Evolutionary conservation across 768 basidiomycete species (phyloP).

Genomic region (Hysterangium stoloniferum): DNA sequence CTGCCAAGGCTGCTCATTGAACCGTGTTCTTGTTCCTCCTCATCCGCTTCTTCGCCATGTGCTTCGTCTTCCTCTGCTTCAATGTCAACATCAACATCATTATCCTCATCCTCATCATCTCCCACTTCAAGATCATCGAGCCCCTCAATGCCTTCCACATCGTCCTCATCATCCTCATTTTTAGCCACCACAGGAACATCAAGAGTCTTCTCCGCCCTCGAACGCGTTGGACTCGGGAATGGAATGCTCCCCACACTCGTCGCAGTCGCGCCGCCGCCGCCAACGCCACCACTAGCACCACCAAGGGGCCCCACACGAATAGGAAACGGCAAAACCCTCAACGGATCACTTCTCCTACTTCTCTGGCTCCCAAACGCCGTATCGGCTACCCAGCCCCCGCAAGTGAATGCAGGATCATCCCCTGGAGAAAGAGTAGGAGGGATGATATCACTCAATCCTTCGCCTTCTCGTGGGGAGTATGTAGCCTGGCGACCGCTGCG

Average conservation of each 20-base stretch:
- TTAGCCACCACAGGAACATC: constrained; percentile 28
- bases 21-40: constrained; percentile 35
- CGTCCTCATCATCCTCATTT: constrained; percentile 20
- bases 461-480: not conserved
- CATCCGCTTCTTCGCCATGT: constrained; percentile 34
- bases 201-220: constrained; percentile 35
- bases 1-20: constrained; percentile 84
- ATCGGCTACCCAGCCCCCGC: not conserved
- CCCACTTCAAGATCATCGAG: constrained; percentile 14
- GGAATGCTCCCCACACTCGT: constrained; percentile 35
- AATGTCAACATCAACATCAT: constrained; percentile 34
- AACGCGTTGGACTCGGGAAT: constrained; percentile 53
- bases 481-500: not conserved
- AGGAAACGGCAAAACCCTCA: constrained; percentile 8
- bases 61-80: constrained; percentile 35
- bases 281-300: constrained; percentile 4
- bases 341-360: constrained; percentile 6
- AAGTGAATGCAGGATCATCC: not conserved
- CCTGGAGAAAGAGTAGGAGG: not conserved
- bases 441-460: constrained; percentile 5
- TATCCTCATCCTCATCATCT: constrained; percentile 21
- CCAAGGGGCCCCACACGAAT: constrained; percentile 20
- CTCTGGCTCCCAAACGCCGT: constrained; percentile 5
- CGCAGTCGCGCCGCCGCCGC: not conserved
- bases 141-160: constrained; percentile 13